These are phyloP conservation scores for Spathaspora sp. DNA, from an alignment of 805 yeast species.

Conservation along the genomic window DNA sequence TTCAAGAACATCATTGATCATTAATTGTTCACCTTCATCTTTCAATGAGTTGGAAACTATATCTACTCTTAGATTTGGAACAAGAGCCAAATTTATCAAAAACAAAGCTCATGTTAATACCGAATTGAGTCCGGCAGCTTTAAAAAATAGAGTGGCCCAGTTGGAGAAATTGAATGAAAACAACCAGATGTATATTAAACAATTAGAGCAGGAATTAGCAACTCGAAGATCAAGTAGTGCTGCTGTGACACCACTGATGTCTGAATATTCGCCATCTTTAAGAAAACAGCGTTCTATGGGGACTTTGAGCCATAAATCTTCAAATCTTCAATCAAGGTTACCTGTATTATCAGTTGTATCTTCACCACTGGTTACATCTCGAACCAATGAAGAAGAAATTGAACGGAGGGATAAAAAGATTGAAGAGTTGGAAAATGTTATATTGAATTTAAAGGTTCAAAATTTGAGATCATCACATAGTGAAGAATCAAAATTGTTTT, in stretches of 20 bases:
- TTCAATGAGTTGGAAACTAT: conserved; percentile 72
- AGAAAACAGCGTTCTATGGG: background rate
- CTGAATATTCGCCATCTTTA: background rate
- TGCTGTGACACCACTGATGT: background rate
- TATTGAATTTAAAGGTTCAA: conserved; percentile 27
- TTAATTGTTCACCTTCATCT: conserved; percentile 82
- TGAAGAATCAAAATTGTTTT: conserved; percentile 46
- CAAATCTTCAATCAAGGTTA: background rate
- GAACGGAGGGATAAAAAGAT: conserved; percentile 26
- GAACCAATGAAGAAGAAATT: conserved; percentile 15
- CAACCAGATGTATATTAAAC: conserved; percentile 27
- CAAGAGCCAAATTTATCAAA: conserved; percentile 76
- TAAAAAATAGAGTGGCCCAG: conserved; percentile 37
- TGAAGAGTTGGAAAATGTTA: conserved; percentile 24
- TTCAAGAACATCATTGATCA: conserved; percentile 81
- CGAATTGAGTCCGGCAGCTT: conserved; percentile 50
- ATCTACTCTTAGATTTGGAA: conserved; percentile 84
- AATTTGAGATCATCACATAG: conserved; percentile 28
- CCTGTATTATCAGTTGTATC: conserved; percentile 3
- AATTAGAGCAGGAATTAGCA: conserved; percentile 39
- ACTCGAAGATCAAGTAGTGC: conserved; percentile 22
- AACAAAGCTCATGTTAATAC: conserved; percentile 64
- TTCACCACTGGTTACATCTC: background rate
- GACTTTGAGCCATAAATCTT: background rate
- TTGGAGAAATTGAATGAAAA: conserved; percentile 30